phyloP scores from a whole-genome alignment of 495 filamentous ascomycete genomes.

The Penicillium atrosanguineum region DNA sequence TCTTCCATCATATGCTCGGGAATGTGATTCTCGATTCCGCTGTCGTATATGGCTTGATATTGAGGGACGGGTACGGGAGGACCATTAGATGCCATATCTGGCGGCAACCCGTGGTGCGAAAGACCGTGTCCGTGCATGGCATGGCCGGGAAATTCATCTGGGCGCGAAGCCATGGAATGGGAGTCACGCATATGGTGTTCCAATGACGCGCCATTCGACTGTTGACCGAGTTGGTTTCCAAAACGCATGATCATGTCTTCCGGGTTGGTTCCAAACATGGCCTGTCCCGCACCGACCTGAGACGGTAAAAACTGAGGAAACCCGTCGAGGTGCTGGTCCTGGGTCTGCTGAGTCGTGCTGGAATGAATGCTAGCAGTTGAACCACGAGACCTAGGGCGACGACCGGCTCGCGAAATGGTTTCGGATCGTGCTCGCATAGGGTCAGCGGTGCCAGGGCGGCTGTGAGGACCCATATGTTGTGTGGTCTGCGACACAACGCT shows the following conservation, averaged over 20 bases:
- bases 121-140: constrained; percentile 46
- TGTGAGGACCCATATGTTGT: constrained; percentile 34
- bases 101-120: constrained; percentile 38
- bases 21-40: constrained; percentile 65
- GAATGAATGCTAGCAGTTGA: constrained; percentile 83
- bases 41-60: constrained; percentile 58
- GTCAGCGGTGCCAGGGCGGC: constrained; percentile 47
- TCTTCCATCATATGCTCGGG: constrained; percentile 61
- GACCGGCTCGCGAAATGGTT: constrained; percentile 59
- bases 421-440: constrained; percentile 56
- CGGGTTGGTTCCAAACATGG: constrained; percentile 49
- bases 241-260: constrained; percentile 65
- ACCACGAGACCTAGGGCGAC: constrained; percentile 71
- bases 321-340: constrained; percentile 57
- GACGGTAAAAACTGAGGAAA: constrained; percentile 51
- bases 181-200: constrained; percentile 51
- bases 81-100: constrained; percentile 29
- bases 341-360: constrained; percentile 61
- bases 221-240: constrained; percentile 56
- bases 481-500: constrained; percentile 39
- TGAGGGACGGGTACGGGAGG: constrained; percentile 47
- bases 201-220: constrained; percentile 47
- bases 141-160: constrained; percentile 48
- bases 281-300: constrained; percentile 51
- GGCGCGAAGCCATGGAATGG: constrained; percentile 44